A percentile compares a stretch with the other conserved stretches of the same genome.
These are phyloP conservation scores for Aspergillus incahuasiensis DNA, from an alignment of 495 filamentous ascomycete species.

Conservation along the genomic window DNA sequence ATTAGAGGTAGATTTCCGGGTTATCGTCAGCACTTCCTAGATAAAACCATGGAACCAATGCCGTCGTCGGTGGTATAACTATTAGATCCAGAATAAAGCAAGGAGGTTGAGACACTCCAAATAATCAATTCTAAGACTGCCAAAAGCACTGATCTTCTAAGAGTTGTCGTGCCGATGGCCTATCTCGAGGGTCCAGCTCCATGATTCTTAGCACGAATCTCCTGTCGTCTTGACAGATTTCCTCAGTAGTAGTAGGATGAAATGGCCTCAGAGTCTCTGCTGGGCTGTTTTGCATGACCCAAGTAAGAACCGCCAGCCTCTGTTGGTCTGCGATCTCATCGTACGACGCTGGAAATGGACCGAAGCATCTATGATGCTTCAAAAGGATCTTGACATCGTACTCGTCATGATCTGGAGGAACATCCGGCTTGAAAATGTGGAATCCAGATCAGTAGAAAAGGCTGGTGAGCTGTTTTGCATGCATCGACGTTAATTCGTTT, in stretches of 20 bases:
- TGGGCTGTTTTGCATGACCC: conserved; percentile 21
- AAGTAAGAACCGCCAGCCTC: conserved; percentile 13
- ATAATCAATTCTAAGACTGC: too few relatives aligned
- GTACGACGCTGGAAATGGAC: conserved; percentile 39
- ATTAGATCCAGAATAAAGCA: background rate
- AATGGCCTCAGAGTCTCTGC: conserved; percentile 21
- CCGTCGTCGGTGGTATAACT: too few relatives aligned
- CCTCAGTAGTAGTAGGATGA: conserved; percentile 16
- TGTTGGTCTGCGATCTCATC: conserved; percentile 18
- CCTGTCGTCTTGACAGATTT: conserved; percentile 23
- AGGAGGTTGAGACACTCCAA: background rate
- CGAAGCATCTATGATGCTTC: conserved; percentile 36
- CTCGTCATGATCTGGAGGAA: conserved; percentile 31
- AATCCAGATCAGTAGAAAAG: conserved; percentile 36
- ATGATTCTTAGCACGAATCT: conserved; percentile 24
- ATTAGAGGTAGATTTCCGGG: conserved; percentile 18
- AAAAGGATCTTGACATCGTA: conserved; percentile 40
- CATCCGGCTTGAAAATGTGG: conserved; percentile 40
- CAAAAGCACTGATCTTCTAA: conserved; percentile 21
- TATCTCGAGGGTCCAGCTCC: conserved; percentile 28
- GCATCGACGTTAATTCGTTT: background rate
- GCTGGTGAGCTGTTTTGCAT: conserved; percentile 31
- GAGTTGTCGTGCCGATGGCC: conserved; percentile 19
- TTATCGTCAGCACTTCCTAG: too few relatives aligned
- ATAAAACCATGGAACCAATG: too few relatives aligned